These are phyloP conservation scores for Roridomyces roridus DNA, from an alignment of 768 basidiomycete genomes.

Conservation along the genomic window DNA sequence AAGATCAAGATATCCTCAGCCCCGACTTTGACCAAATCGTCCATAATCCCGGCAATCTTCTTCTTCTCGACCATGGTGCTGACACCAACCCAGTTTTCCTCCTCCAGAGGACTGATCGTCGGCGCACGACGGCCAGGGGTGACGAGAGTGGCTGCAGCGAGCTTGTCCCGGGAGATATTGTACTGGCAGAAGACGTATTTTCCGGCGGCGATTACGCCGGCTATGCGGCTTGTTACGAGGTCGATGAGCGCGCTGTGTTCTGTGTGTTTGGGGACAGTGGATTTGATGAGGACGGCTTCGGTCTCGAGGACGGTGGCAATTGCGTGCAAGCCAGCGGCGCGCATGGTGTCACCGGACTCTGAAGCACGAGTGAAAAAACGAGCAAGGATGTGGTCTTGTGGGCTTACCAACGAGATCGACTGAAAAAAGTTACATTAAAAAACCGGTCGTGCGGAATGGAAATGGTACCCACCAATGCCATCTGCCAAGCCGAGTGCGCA, in stretches of 20 bases:
- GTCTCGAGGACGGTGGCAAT: conserved; percentile 88
- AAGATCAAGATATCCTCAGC: conserved; percentile 93
- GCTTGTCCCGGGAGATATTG: conserved; percentile 75
- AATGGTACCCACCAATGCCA: conserved; percentile 77
- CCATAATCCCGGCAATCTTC: conserved; percentile 84
- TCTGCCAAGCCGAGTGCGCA: conserved; percentile 96
- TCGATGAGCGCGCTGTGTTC: conserved; percentile 72
- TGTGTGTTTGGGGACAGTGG: conserved; percentile 65
- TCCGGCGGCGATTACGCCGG: conserved; percentile 87
- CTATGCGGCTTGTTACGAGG: conserved; percentile 85
- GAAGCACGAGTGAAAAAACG: conserved; percentile 7
- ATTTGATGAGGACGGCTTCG: conserved; percentile 94
- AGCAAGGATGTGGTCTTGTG: not conserved
- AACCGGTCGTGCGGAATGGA: conserved; percentile 8
- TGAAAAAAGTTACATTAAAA: conserved; percentile 33
- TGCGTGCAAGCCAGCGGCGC: conserved; percentile 92
- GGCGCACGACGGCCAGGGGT: conserved; percentile 92
- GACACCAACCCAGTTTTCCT: conserved; percentile 88
- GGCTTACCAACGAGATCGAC: conserved; percentile 95
- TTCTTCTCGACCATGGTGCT: conserved; percentile 93
- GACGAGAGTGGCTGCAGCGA: conserved; percentile 67
- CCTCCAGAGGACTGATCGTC: conserved; percentile 85
- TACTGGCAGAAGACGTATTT: conserved; percentile 93
- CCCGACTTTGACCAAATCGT: conserved; percentile 78
- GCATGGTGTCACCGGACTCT: conserved; percentile 99